phyloP scores from a whole-genome alignment of 129 eudicot genomes.

The Solidago caesia region DNA sequence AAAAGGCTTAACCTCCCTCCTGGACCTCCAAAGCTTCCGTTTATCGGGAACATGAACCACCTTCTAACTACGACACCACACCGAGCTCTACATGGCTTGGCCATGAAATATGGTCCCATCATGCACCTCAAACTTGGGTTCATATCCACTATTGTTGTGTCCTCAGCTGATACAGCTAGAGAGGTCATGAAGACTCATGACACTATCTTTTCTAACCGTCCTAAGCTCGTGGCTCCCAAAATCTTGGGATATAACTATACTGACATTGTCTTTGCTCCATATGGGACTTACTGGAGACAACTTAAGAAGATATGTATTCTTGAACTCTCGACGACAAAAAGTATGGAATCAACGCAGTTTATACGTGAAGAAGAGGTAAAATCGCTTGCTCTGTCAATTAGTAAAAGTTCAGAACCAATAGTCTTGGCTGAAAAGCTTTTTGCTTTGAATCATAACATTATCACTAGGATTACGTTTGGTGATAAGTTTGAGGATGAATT shows the following conservation, averaged over 20 bases:
- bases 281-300: constrained; percentile 38
- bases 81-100: constrained; percentile 18
- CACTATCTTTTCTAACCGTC: constrained; percentile 24
- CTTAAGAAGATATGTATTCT: constrained; percentile 27
- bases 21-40: constrained; percentile 34
- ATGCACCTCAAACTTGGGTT: constrained; percentile 41
- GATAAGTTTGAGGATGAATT: constrained; percentile 23
- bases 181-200: constrained; percentile 35
- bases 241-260: constrained; percentile 26
- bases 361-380: constrained; percentile 30
- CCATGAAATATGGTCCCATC: constrained; percentile 29
- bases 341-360: constrained; percentile 16
- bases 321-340: constrained; percentile 30
- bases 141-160: constrained; percentile 29
- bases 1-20: constrained; percentile 28
- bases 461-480: constrained; percentile 24
- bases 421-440: constrained; percentile 24
- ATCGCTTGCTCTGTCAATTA: constrained; percentile 2
- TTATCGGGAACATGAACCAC: constrained; percentile 31
- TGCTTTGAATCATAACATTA: constrained; percentile 27
- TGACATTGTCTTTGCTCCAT: constrained; percentile 31
- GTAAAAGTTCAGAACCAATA: background rate
- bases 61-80: constrained; percentile 26
- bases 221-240: constrained; percentile 32
- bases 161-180: constrained; percentile 35